phyloP scores from a whole-genome alignment of 441 rosid genomes.

The Eruca vesicaria region DNA sequence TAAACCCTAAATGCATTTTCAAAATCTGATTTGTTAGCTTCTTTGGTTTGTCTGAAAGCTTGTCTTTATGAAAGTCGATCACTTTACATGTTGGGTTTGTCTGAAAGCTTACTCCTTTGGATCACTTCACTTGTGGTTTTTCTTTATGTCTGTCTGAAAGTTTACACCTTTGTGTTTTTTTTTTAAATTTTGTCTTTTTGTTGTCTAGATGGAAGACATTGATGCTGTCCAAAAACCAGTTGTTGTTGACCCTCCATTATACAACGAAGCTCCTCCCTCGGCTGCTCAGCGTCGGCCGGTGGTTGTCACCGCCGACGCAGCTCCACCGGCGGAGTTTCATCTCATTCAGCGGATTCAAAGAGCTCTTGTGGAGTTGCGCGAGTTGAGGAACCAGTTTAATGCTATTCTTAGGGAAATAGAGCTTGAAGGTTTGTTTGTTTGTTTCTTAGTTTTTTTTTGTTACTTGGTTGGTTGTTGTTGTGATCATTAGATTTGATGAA shows the following conservation, averaged over 20 bases:
- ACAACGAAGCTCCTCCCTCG: conserved; percentile 23
- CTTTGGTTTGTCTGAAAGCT: neutral
- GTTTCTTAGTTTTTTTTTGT: neutral
- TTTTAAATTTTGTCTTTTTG: neutral
- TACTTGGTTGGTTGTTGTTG: neutral
- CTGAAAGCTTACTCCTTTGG: neutral
- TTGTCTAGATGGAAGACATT: conserved; percentile 29
- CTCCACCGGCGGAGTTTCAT: conserved; percentile 6
- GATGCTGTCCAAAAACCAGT: conserved; percentile 31
- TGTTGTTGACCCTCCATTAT: conserved; percentile 33
- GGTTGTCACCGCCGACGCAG: neutral
- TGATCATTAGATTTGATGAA: neutral
- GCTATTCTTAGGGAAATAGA: conserved; percentile 32
- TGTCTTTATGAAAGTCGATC: neutral
- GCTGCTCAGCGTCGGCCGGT: conserved; percentile 6
- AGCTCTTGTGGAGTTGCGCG: conserved; percentile 25
- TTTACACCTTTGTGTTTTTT: conserved; percentile 3
- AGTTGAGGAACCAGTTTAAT: conserved; percentile 33
- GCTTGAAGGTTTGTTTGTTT: conserved; percentile 16
- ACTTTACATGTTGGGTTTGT: neutral
- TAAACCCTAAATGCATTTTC: conserved; percentile 15
- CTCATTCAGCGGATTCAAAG: conserved; percentile 31
- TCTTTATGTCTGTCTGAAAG: neutral
- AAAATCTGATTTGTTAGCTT: neutral
- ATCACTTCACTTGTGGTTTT: neutral